A percentile compares a stretch with the other conserved stretches of the same genome.
Evolutionary conservation across 2,329 filamentous ascomycete genomes (phyloP).

Genomic region (Cladosporium sp.): DNA sequence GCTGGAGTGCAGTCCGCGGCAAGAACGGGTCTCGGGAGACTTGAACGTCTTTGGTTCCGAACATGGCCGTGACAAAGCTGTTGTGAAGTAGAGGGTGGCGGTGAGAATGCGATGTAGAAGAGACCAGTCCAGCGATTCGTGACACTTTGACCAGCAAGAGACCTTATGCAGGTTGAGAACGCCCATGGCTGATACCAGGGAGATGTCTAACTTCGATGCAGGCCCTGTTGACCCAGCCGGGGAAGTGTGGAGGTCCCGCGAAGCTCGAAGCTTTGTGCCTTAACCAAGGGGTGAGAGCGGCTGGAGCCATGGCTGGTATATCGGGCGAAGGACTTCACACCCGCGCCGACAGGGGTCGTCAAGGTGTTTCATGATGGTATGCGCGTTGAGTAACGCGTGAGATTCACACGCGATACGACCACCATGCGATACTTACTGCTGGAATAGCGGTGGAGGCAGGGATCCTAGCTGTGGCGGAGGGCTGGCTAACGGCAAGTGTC

Average conservation of each 20-base stretch:
- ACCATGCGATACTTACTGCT: background rate
- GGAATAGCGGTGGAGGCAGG: constrained; percentile 2
- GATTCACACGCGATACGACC: background rate
- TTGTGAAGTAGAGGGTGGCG: background rate
- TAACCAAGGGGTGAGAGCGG: background rate
- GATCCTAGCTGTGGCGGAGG: background rate
- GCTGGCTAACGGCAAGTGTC: background rate
- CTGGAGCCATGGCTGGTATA: background rate
- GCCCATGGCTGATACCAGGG: background rate
- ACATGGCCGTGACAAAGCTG: background rate
- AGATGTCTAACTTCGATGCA: background rate
- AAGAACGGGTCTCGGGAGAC: background rate
- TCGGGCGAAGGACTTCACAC: background rate
- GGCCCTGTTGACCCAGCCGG: background rate
- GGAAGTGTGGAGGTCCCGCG: background rate
- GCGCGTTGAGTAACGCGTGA: background rate
- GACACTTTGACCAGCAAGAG: background rate
- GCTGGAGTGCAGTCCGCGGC: background rate
- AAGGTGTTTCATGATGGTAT: background rate
- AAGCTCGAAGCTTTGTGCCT: background rate
- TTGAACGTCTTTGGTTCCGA: background rate
- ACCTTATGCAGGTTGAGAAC: background rate
- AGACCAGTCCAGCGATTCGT: background rate
- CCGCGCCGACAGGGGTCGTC: background rate
- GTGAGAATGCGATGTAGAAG: background rate